These are phyloP conservation scores for Cyberlindnera maritima DNA, from an alignment of 805 yeast genomes.

Conservation along the genomic window DNA sequence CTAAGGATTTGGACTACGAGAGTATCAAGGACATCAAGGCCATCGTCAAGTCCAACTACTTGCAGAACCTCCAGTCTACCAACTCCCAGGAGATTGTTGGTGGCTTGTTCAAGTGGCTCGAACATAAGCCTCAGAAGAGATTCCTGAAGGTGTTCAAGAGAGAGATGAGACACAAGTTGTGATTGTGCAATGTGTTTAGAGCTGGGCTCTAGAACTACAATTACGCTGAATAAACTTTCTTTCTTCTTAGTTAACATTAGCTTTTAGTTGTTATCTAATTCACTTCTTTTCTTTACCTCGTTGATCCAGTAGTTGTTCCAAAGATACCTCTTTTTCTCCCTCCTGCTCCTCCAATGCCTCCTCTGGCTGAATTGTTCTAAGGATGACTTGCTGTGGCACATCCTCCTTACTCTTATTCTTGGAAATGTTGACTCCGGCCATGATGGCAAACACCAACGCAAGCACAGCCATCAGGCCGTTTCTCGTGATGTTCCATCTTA, in stretches of 20 bases:
- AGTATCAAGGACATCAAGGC: slow-evolving; percentile 44
- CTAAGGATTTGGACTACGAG: slow-evolving; percentile 36
- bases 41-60: slow-evolving; percentile 32
- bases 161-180: slow-evolving; percentile 61
- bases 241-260: too few relatives aligned
- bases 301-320: slow-evolving; percentile 8
- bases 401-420: slow-evolving; percentile 34
- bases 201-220: neutral
- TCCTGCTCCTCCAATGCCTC: slow-evolving; percentile 7
- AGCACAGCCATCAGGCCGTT: slow-evolving; percentile 80
- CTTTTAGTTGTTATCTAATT: too few relatives aligned
- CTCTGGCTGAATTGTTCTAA: slow-evolving; percentile 32
- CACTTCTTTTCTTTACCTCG: slow-evolving; percentile 2
- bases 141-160: slow-evolving; percentile 54
- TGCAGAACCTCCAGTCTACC: slow-evolving; percentile 40
- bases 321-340: slow-evolving; percentile 23
- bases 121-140: slow-evolving; percentile 70
- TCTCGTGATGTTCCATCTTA: slow-evolving; percentile 91
- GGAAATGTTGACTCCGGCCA: slow-evolving; percentile 47
- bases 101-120: slow-evolving; percentile 69
- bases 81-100: slow-evolving; percentile 63
- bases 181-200: slow-evolving; percentile 16
- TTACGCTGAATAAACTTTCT: neutral
- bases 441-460: slow-evolving; percentile 57
- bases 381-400: slow-evolving; percentile 33